Evolutionary conservation across 768 basidiomycete species (phyloP).

Genomic region (Cantharellus cinnabarinus): DNA sequence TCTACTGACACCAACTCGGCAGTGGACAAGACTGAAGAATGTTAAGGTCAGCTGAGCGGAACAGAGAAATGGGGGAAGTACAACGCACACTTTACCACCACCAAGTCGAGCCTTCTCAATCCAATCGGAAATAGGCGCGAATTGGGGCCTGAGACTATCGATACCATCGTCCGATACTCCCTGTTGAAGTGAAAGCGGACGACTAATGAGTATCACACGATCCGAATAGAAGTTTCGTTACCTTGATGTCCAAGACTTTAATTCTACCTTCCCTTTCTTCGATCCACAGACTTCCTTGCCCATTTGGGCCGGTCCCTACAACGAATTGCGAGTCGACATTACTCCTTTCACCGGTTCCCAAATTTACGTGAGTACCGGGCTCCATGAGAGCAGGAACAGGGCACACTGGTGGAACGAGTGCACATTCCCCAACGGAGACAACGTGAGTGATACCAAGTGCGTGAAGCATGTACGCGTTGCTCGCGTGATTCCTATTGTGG

Average conservation of each 20-base stretch:
- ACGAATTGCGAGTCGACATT: conserved; percentile 1
- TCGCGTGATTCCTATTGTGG: conserved; percentile 59
- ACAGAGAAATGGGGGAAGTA: neutral
- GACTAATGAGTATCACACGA: neutral
- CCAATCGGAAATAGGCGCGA: conserved; percentile 80
- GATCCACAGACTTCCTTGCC: conserved; percentile 52
- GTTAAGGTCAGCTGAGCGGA: neutral
- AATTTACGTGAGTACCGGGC: conserved; percentile 4
- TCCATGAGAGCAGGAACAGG: conserved; percentile 18
- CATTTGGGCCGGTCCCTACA: neutral
- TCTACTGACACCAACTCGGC: conserved; percentile 94
- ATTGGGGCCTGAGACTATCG: conserved; percentile 76
- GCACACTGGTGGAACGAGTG: conserved; percentile 47
- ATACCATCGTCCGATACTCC: conserved; percentile 93
- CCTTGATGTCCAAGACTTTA: conserved; percentile 73
- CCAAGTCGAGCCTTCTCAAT: conserved; percentile 66
- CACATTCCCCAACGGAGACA: conserved; percentile 90
- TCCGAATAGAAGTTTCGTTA: conserved; percentile 1
- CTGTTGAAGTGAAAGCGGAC: conserved; percentile 7
- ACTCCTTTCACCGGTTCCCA: neutral
- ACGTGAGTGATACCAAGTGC: conserved; percentile 93
- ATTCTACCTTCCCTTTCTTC: conserved; percentile 80
- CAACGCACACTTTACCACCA: conserved; percentile 50
- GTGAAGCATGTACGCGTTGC: conserved; percentile 89
- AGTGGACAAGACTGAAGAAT: conserved; percentile 48